Evolutionary conservation across 2,329 filamentous ascomycete genomes (phyloP), one percentile per base, ranked within the genome.

Genomic region (Exophiala oligosperma): DNA sequence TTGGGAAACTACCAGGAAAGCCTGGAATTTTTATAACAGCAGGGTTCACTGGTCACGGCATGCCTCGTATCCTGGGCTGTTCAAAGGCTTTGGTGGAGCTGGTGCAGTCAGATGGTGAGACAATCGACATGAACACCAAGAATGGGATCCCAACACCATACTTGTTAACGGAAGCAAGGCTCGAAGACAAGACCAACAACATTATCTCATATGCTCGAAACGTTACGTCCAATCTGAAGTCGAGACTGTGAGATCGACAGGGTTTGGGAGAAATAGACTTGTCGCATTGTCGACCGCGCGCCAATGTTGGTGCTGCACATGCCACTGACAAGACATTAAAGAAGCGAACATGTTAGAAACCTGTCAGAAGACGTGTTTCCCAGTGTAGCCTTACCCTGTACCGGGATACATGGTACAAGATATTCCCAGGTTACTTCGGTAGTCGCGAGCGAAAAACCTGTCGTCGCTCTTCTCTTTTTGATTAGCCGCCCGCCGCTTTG

Each of bases 1-100:
- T 88, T 52, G 84, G 84, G 0, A 64, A 71, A 5, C 73, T 78
- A 50, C 79, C 79, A 2, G 73, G 70, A 2, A 70, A 71, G 53
- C 64, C 71, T 2, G 76, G 78, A 0, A 66, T 88, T 24, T 86
- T 81, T 76, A 73, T 85, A 1, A 77, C 79, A 32, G 83, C 81
- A 2, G 79, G 83, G 4, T 88, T 88, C 61, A 86, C 87, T 61
- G 86, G 86, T 1, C 84, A 88, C 68, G 84, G 85, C 0, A 88
- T 88, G 86, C 85, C 85, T 1, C 70, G 84, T 29, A 84, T 83
- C 54, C 81, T 63, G 14, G 63, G 85, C 81, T 0, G 64, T 88
- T 59, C 81, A 26, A 48, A 32, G 17, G 46, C 46, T 24, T 23
- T 48, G 46, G 46, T n/a, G 14, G 46, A 48, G 24, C 28, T 48